Conservation (phyloP, 1,284 basidiomycete species). For the Phylloporus sp. region DNA sequence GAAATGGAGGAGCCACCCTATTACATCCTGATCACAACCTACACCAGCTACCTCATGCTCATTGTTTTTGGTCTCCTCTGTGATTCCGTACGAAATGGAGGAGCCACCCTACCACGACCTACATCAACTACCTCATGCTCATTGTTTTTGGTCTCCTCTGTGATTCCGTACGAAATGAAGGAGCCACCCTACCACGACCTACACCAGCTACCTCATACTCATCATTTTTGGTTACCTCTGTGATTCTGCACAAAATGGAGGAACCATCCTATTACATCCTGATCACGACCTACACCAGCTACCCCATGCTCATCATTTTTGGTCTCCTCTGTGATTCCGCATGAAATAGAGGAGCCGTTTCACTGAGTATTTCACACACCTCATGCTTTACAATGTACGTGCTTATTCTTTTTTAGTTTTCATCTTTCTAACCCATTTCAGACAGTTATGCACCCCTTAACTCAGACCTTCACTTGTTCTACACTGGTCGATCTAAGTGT, state of each 20-base stretch:
- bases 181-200: constrained; percentile 92
- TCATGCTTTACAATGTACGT: constrained; percentile 84
- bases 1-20: constrained; percentile 96
- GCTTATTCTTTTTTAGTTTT: not conserved
- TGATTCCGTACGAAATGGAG: constrained; percentile 97
- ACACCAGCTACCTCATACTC: constrained; percentile 88
- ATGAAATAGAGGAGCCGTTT: constrained; percentile 92
- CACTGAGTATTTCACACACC: constrained; percentile 79
- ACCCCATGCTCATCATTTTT: constrained; percentile 86
- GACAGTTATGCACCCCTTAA: constrained; percentile 90
- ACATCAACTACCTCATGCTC: constrained; percentile 88
- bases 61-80: constrained; percentile 92
- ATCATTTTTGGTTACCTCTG: constrained; percentile 92
- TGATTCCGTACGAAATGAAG: constrained; percentile 97
- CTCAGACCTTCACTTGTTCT: constrained; percentile 99
- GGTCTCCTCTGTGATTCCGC: constrained; percentile 96
- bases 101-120: constrained; percentile 92
- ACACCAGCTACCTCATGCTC: constrained; percentile 88
- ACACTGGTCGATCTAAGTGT: constrained; percentile 93
- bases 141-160: constrained; percentile 92
- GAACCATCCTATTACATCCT: constrained; percentile 92
- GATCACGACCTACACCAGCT: constrained; percentile 91
- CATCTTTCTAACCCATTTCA: constrained; percentile 15
- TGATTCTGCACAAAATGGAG: too few relatives aligned
- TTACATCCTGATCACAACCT: constrained; percentile 91